phyloP scores from a whole-genome alignment of 148 eudicot species.

The Rhododendron kiyosumense region DNA sequence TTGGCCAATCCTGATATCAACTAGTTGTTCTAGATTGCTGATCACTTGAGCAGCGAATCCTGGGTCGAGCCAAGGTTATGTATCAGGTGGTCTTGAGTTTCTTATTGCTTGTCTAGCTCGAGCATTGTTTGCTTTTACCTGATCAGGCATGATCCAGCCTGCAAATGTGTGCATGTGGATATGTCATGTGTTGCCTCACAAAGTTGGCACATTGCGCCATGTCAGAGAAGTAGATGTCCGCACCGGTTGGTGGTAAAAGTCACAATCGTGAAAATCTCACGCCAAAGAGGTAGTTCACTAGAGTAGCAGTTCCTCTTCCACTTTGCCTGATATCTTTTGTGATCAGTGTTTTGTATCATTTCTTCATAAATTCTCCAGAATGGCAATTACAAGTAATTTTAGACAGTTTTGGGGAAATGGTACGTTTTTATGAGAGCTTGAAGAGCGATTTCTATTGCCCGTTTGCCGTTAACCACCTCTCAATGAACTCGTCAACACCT shows the following conservation, averaged over 20 bases:
- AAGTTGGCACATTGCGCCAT: not conserved
- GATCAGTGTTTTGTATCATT: not conserved
- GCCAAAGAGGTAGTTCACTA: not conserved
- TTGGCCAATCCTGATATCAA: not conserved
- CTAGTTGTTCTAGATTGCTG: not conserved
- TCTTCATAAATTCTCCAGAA: not conserved
- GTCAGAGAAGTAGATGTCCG: not conserved
- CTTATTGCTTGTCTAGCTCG: not conserved
- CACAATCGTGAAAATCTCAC: not conserved
- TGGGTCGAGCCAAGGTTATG: not conserved
- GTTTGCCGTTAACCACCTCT: not conserved
- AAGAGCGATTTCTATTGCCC: not conserved
- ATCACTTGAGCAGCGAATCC: not conserved
- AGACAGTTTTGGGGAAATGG: not conserved
- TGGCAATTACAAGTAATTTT: not conserved
- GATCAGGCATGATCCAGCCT: not conserved
- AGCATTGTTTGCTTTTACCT: not conserved
- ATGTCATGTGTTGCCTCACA: not conserved
- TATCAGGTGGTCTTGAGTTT: not conserved
- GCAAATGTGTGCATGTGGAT: not conserved
- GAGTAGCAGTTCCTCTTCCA: not conserved
- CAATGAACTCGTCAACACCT: not conserved
- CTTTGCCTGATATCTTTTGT: not conserved
- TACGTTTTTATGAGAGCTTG: not conserved
- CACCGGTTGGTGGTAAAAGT: not conserved